phyloP scores from a whole-genome alignment of 768 basidiomycete genomes.

The Xerocomus brunneocitrinus region DNA sequence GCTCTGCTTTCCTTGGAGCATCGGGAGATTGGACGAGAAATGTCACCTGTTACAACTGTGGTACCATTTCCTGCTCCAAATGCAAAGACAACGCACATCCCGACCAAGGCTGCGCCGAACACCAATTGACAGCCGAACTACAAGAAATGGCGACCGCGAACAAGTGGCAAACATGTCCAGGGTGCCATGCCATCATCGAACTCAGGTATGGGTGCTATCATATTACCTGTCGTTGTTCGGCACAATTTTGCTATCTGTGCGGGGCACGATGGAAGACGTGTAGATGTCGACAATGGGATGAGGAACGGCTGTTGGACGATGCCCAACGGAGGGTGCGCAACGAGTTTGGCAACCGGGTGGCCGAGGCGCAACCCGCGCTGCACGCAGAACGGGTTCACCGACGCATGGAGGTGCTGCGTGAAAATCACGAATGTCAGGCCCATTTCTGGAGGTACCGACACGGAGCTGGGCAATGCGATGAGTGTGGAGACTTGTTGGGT shows the following conservation, averaged over 20 bases:
- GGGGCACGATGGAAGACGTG: slow-evolving; percentile 61
- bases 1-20: slow-evolving; percentile 51
- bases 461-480: slow-evolving; percentile 44
- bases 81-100: slow-evolving; percentile 50
- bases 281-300: slow-evolving; percentile 61
- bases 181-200: slow-evolving; percentile 54
- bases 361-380: slow-evolving; percentile 10
- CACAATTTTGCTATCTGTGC: slow-evolving; percentile 65
- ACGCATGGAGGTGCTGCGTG: slow-evolving; percentile 36
- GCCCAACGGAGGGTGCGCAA: slow-evolving; percentile 24
- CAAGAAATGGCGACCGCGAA: slow-evolving; percentile 40
- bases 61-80: slow-evolving; percentile 36
- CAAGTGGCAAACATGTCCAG: slow-evolving; percentile 62
- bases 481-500: slow-evolving; percentile 37
- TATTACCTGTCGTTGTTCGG: slow-evolving; percentile 49
- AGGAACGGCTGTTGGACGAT: slow-evolving; percentile 33
- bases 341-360: slow-evolving; percentile 17
- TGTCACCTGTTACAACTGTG: slow-evolving; percentile 41
- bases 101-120: slow-evolving; percentile 37
- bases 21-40: slow-evolving; percentile 14
- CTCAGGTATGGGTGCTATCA: slow-evolving; percentile 57
- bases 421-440: slow-evolving; percentile 49
- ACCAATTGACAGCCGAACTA: slow-evolving; percentile 39
- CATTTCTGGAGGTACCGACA: slow-evolving; percentile 43
- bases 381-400: slow-evolving; percentile 18